These are phyloP conservation scores for Rhodocollybia butyracea DNA, from an alignment of 768 basidiomycete species.

Conservation along the genomic window DNA sequence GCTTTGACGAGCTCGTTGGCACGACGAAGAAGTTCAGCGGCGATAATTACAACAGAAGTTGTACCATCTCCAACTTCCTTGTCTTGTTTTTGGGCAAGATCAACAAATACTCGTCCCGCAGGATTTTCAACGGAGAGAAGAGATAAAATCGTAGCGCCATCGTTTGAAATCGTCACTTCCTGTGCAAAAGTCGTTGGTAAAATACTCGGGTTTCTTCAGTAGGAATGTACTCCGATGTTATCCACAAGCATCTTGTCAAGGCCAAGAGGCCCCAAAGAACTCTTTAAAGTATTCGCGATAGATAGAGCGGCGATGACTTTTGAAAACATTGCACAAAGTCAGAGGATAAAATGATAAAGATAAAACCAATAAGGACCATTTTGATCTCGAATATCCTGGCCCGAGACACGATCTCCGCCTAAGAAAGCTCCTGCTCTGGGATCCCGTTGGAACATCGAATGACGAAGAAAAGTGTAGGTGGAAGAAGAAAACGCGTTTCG, in stretches of 20 bases:
- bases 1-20: slow-evolving; percentile 98
- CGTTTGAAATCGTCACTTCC: slow-evolving; percentile 99
- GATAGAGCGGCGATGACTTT: slow-evolving; percentile 92
- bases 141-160: slow-evolving; percentile 97
- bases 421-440: slow-evolving; percentile 89
- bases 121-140: slow-evolving; percentile 94
- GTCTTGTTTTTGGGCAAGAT: slow-evolving; percentile 98
- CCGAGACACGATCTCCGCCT: slow-evolving; percentile 90
- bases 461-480: slow-evolving; percentile 9
- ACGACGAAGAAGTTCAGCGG: slow-evolving; percentile 92
- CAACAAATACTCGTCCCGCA: slow-evolving; percentile 95
- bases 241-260: slow-evolving; percentile 98
- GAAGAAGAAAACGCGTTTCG: background rate
- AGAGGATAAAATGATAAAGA: background rate
- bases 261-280: slow-evolving; percentile 91
- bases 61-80: slow-evolving; percentile 99
- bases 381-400: slow-evolving; percentile 95
- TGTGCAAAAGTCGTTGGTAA: slow-evolving; percentile 25
- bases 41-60: slow-evolving; percentile 96
- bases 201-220: background rate
- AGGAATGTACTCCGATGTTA: slow-evolving; percentile 80
- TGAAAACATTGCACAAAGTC: slow-evolving; percentile 10
- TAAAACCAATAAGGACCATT: slow-evolving; percentile 65
- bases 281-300: slow-evolving; percentile 97
- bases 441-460: slow-evolving; percentile 61